phyloP scores from a whole-genome alignment of 768 basidiomycete genomes.

The Collybiopsis confluens region DNA sequence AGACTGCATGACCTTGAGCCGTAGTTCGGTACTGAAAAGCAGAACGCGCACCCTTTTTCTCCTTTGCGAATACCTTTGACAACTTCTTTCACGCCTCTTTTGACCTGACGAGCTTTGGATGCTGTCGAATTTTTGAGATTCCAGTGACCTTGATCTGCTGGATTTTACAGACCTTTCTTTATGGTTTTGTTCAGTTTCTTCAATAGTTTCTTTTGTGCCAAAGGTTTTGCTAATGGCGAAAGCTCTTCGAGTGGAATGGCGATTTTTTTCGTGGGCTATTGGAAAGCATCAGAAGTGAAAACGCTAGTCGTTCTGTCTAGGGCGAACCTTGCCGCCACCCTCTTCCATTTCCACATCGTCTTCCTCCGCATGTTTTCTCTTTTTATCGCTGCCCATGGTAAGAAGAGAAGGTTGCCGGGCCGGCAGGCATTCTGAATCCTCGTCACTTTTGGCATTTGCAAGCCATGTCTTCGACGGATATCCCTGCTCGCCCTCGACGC shows the following conservation, averaged over 20 bases:
- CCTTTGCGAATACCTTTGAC: constrained; percentile 97
- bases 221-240: constrained; percentile 89
- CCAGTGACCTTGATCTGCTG: no score
- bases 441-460: background rate
- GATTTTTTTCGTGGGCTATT: constrained; percentile 63
- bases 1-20: constrained; percentile 57
- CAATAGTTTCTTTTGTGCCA: constrained; percentile 88
- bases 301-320: no score
- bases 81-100: constrained; percentile 97
- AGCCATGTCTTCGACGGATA: constrained; percentile 1
- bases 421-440: background rate
- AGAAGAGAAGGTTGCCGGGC: background rate
- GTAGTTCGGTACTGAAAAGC: no score
- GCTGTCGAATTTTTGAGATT: no score
- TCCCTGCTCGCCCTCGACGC: constrained; percentile 7
- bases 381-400: constrained; percentile 70
- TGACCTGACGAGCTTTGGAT: constrained; percentile 91
- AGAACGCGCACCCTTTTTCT: constrained; percentile 82
- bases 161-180: constrained; percentile 81
- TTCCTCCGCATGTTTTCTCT: constrained; percentile 42
- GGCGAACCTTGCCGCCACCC: constrained; percentile 27
- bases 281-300: no score
- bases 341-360: constrained; percentile 53
- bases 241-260: constrained; percentile 74
- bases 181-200: constrained; percentile 95